Percentiles rank a stretch among this genome's conserved stretches.
Conservation (phyloP, 345 rosid genomes). For the Aquilaria sinensis region DNA sequence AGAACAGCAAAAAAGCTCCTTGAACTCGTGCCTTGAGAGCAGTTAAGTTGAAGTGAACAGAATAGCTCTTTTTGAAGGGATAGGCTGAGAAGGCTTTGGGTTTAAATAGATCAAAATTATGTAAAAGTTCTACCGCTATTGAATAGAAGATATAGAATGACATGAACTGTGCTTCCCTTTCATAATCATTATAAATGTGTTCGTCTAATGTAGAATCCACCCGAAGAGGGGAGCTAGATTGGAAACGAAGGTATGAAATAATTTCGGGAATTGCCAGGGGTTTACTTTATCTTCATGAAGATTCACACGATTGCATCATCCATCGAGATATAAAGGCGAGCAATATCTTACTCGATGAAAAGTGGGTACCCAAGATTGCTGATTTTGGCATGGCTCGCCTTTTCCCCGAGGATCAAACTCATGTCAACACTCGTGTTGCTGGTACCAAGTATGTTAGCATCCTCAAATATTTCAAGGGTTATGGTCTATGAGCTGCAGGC, state of each 20-base stretch:
- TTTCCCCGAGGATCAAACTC: conserved; percentile 84
- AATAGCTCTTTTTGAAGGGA: too few relatives aligned
- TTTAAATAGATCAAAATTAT: too few relatives aligned
- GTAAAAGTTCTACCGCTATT: too few relatives aligned
- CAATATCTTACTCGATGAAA: conserved; percentile 83
- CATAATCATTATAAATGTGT: conserved; percentile 11
- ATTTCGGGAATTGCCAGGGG: conserved; percentile 81
- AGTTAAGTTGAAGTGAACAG: too few relatives aligned
- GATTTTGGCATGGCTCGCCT: conserved; percentile 99
- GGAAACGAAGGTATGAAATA: conserved; percentile 78
- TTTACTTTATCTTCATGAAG: conserved; percentile 90
- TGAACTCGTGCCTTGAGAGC: too few relatives aligned
- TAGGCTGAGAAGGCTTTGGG: too few relatives aligned
- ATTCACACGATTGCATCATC: conserved; percentile 73
- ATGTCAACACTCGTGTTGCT: conserved; percentile 85
- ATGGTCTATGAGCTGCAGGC: conserved; percentile 1
- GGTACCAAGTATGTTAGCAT: conserved; percentile 79
- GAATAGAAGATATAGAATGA: neutral
- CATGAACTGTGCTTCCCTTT: neutral
- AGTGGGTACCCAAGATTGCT: conserved; percentile 95
- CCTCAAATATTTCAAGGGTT: neutral
- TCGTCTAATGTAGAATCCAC: conserved; percentile 37
- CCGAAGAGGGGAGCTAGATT: conserved; percentile 49
- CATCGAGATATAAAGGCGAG: conserved; percentile 97
- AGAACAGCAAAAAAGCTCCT: too few relatives aligned